Evolutionary conservation across 257 asterid genomes (phyloP).

Genomic region (Solanum rostratum): DNA sequence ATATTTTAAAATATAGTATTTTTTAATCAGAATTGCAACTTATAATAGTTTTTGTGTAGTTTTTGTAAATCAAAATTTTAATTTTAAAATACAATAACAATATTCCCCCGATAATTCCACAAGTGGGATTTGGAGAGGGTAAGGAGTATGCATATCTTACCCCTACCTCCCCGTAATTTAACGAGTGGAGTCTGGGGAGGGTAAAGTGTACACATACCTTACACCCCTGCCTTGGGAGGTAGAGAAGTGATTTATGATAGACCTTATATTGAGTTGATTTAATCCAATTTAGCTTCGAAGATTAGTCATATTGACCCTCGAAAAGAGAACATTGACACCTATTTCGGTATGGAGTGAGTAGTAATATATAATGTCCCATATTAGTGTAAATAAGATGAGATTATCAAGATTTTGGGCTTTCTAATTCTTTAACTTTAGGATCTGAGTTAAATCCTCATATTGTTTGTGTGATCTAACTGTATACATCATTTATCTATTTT

Average conservation of each 20-base stretch:
- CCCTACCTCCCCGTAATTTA: neutral
- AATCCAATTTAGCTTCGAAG: neutral
- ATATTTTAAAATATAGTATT: neutral
- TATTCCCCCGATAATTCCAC: neutral
- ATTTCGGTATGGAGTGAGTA: neutral
- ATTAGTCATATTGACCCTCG: neutral
- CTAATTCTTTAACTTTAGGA: neutral
- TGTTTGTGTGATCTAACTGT: neutral
- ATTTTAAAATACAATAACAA: neutral
- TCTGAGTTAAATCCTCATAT: neutral
- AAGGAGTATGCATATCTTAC: neutral
- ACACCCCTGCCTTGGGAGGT: too few relatives aligned
- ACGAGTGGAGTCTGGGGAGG: neutral
- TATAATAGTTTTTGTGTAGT: neutral
- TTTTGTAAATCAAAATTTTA: neutral
- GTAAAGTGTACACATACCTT: neutral
- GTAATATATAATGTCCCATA: neutral
- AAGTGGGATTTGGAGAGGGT: neutral
- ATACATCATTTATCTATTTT: neutral
- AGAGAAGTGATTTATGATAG: neutral
- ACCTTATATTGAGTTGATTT: neutral
- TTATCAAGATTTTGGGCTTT: neutral
- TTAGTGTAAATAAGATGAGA: neutral
- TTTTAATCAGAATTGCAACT: neutral
- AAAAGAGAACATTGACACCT: neutral